Percentiles rank a stretch among this genome's conserved stretches.
These are phyloP conservation scores for Immersiella caudata DNA, from an alignment of 495 filamentous ascomycete species.

Conservation along the genomic window DNA sequence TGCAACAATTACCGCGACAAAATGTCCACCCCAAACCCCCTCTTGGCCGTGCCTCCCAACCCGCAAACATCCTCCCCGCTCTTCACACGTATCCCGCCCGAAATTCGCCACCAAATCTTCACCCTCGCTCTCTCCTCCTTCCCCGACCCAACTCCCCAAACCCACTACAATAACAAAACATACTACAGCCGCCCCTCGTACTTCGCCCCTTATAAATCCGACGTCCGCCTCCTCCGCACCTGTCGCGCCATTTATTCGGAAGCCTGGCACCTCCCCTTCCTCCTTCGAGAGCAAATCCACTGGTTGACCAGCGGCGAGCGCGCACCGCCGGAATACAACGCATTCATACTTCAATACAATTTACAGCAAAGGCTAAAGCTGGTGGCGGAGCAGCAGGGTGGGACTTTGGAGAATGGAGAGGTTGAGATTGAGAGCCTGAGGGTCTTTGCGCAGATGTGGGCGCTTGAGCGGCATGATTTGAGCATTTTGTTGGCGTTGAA, in stretches of 20 bases:
- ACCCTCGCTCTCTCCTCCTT: neutral
- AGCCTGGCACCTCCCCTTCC: neutral
- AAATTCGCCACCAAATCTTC: conserved; percentile 8
- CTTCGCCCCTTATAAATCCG: neutral
- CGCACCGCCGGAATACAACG: conserved; percentile 5
- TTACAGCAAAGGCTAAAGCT: too few relatives aligned
- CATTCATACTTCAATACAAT: too few relatives aligned
- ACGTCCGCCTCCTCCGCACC: neutral
- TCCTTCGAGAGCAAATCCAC: conserved; percentile 7
- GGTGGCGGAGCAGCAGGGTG: neutral
- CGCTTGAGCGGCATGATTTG: neutral
- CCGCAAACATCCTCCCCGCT: neutral
- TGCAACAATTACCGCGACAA: too few relatives aligned
- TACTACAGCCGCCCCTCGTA: conserved; percentile 8
- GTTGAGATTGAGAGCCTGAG: conserved; percentile 2
- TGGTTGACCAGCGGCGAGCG: neutral
- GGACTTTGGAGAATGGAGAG: neutral
- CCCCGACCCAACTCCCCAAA: neutral
- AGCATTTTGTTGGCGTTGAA: neutral
- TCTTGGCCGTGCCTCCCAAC: neutral
- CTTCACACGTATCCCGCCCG: neutral
- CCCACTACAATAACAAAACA: neutral
- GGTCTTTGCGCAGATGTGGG: neutral
- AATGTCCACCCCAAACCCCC: neutral
- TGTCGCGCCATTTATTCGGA: conserved; percentile 1